These are phyloP conservation scores for Symbiodinium pilosum DNA, from an alignment of 73 alveolate genomes.

Conservation along the genomic window DNA sequence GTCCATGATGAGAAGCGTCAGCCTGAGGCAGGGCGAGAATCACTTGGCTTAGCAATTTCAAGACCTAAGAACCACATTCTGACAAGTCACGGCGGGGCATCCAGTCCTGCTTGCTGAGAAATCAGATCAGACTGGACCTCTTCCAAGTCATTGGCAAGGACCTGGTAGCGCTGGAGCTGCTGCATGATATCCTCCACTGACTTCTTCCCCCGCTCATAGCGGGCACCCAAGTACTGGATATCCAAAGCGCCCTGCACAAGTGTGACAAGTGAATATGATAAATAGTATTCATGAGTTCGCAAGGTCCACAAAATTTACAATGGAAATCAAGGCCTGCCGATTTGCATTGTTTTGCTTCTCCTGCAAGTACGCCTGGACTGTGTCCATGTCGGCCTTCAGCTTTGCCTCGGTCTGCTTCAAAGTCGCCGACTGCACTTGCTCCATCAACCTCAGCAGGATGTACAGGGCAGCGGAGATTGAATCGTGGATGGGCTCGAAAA, in stretches of 20 bases:
- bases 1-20: not conserved
- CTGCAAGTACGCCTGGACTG: not conserved
- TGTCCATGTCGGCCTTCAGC: not conserved
- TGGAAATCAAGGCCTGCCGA: slow-evolving; percentile 9
- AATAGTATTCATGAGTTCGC: too few species aligned
- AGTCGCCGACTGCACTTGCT: not conserved
- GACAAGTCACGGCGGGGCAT: too few species aligned
- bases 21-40: not conserved
- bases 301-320: too few species aligned
- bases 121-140: not conserved
- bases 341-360: slow-evolving; percentile 19
- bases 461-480: too few species aligned
- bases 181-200: not conserved
- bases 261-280: not conserved
- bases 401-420: not conserved
- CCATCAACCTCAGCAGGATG: not conserved
- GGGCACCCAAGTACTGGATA: not conserved
- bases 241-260: slow-evolving; percentile 10
- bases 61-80: not conserved
- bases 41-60: not conserved
- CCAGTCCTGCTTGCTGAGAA: not conserved
- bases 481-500: too few species aligned
- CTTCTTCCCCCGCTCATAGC: not conserved
- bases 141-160: not conserved
- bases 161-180: not conserved